These are phyloP conservation scores for Beauveria brongniartii DNA, from an alignment of 2,329 filamentous ascomycete genomes.

Conservation along the genomic window DNA sequence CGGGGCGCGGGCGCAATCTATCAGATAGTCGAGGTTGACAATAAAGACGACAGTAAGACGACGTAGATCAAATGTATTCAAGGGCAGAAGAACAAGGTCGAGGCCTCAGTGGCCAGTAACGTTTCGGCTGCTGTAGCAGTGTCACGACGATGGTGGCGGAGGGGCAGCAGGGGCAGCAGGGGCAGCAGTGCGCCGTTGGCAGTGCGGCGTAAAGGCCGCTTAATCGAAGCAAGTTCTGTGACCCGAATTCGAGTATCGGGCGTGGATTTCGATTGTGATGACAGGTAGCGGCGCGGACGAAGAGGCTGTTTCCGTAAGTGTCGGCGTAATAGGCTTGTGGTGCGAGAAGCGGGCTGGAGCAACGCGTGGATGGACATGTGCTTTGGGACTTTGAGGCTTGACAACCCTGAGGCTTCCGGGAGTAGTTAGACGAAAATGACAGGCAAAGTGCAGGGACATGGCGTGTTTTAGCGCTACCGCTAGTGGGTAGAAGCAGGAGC, in stretches of 20 bases:
- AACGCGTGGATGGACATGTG: not conserved
- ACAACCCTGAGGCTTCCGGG: not conserved
- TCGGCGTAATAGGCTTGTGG: not conserved
- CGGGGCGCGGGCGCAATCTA: not conserved
- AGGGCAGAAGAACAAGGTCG: not conserved
- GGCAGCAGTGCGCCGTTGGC: not conserved
- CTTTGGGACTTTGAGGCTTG: not conserved
- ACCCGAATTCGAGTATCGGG: not conserved
- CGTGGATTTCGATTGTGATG: not conserved
- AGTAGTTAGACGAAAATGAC: not conserved
- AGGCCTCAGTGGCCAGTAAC: not conserved
- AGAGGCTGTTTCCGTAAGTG: not conserved
- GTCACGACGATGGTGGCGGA: not conserved
- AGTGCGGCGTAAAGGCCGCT: not conserved
- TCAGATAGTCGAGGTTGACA: not conserved
- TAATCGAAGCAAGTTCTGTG: not conserved
- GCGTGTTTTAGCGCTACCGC: not conserved
- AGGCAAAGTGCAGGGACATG: not conserved
- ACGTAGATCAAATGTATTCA: not conserved
- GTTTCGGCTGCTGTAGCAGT: not conserved
- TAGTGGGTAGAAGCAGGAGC: not conserved
- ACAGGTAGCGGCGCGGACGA: not conserved
- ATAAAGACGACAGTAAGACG: too few relatives aligned
- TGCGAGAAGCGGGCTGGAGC: not conserved
- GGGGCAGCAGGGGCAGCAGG: not conserved